phyloP scores from a whole-genome alignment of 257 asterid genomes.

The Leptodermis oblonga region DNA sequence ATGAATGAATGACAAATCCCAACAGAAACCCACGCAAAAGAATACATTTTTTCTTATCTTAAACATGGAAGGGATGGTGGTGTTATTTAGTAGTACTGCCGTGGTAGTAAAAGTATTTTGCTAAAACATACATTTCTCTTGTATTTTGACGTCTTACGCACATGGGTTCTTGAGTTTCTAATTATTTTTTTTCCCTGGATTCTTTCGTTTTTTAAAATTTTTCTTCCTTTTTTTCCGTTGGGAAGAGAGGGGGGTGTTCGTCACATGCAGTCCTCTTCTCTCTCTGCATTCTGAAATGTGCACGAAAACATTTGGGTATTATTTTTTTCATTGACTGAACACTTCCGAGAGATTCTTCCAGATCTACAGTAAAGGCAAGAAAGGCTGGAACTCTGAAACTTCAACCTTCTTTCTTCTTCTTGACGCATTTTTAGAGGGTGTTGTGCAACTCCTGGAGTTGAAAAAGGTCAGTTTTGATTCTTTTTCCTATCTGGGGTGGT shows the following conservation, averaged over 20 bases:
- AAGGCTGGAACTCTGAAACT: slow-evolving; percentile 1
- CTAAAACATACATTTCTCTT: slow-evolving; percentile 18
- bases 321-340: slow-evolving; percentile 40
- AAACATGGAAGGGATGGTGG: background rate
- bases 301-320: slow-evolving; percentile 37
- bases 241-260: too few species aligned
- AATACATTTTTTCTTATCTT: slow-evolving; percentile 2
- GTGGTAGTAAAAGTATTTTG: background rate
- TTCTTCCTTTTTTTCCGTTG: background rate
- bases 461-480: slow-evolving; percentile 13
- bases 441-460: slow-evolving; percentile 13
- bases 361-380: slow-evolving; percentile 38
- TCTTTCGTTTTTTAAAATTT: background rate
- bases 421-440: background rate
- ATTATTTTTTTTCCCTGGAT: background rate
- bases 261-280: slow-evolving; percentile 54
- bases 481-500: slow-evolving; percentile 6
- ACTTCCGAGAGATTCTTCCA: slow-evolving; percentile 44
- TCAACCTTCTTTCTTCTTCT: slow-evolving; percentile 16
- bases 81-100: background rate
- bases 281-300: slow-evolving; percentile 34
- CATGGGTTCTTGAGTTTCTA: slow-evolving; percentile 41
- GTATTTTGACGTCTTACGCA: slow-evolving; percentile 29
- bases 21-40: background rate
- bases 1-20: slow-evolving; percentile 14